Percentiles rank a stretch among this genome's conserved stretches.
phyloP scores from a whole-genome alignment of 139 green algal genomes.

The Protoeuglena noctilucae region DNA sequence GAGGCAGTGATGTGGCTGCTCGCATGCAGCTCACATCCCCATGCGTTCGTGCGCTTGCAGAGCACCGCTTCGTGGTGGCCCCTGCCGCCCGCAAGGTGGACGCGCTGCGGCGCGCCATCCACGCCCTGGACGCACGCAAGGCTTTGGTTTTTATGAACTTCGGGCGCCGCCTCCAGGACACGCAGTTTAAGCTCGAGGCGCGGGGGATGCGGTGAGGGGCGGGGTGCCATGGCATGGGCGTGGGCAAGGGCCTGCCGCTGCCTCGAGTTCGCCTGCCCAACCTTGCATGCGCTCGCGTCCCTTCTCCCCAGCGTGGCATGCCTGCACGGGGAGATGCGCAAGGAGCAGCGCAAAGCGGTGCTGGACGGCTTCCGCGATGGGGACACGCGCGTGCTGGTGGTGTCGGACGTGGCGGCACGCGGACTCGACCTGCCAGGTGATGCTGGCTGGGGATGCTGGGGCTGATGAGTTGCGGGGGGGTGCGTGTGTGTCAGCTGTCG shows the following conservation, averaged over 20 bases:
- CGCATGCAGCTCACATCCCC: too few relatives aligned
- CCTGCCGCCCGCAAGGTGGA: constrained; percentile 44
- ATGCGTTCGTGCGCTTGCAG: constrained; percentile 22
- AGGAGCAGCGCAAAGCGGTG: constrained; percentile 41
- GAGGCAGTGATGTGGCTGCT: too few relatives aligned
- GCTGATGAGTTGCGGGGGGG: too few relatives aligned
- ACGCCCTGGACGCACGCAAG: constrained; percentile 50
- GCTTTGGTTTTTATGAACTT: constrained; percentile 95
- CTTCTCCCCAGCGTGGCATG: constrained; percentile 4
- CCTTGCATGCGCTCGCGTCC: background rate
- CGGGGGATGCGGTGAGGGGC: constrained; percentile 42
- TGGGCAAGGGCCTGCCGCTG: background rate
- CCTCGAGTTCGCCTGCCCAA: too few relatives aligned
- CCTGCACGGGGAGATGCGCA: constrained; percentile 72
- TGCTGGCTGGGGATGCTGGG: too few relatives aligned
- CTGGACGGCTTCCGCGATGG: constrained; percentile 53
- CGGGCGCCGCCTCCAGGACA: constrained; percentile 65
- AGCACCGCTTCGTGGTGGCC: constrained; percentile 13
- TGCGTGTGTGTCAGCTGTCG: too few relatives aligned
- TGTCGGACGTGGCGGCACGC: constrained; percentile 75
- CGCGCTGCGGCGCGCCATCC: constrained; percentile 47
- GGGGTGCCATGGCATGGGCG: background rate
- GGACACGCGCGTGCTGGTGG: constrained; percentile 54
- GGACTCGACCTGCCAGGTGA: constrained; percentile 67
- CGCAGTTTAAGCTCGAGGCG: constrained; percentile 61